Evolutionary conservation across 345 rosid species (phyloP).

Genomic region (Melastoma malabathricum): DNA sequence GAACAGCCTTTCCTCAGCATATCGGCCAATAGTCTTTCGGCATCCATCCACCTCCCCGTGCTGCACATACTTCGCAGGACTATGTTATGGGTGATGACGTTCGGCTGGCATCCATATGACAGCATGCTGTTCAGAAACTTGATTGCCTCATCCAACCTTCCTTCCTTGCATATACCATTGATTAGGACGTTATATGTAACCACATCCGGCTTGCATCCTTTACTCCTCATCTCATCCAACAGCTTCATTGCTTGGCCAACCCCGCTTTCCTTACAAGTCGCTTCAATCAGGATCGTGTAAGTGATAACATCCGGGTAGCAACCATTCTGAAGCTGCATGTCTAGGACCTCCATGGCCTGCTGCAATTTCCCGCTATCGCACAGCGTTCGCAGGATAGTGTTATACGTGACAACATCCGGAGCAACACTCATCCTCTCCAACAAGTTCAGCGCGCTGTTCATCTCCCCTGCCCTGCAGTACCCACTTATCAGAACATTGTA

Average conservation of each 20-base stretch:
- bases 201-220: constrained; percentile 72
- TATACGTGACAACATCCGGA: constrained; percentile 75
- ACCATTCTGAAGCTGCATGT: constrained; percentile 41
- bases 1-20: constrained; percentile 69
- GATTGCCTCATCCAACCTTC: constrained; percentile 74
- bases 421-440: constrained; percentile 67
- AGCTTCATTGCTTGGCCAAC: constrained; percentile 84
- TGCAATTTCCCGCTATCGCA: constrained; percentile 64
- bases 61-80: constrained; percentile 74
- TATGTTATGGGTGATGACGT: constrained; percentile 65
- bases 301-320: constrained; percentile 71
- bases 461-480: constrained; percentile 72
- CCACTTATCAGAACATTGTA: constrained; percentile 75
- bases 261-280: constrained; percentile 70
- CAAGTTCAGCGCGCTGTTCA: constrained; percentile 45
- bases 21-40: constrained; percentile 58
- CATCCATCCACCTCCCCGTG: constrained; percentile 86
- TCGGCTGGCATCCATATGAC: constrained; percentile 59
- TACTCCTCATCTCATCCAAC: constrained; percentile 67
- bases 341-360: constrained; percentile 70
- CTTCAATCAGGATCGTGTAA: constrained; percentile 74
- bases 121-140: constrained; percentile 59
- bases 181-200: constrained; percentile 78
- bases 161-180: constrained; percentile 79
- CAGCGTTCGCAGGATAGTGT: constrained; percentile 61